These are phyloP conservation scores for Nemania serpens DNA, from an alignment of 2,329 filamentous ascomycete species.

Conservation along the genomic window DNA sequence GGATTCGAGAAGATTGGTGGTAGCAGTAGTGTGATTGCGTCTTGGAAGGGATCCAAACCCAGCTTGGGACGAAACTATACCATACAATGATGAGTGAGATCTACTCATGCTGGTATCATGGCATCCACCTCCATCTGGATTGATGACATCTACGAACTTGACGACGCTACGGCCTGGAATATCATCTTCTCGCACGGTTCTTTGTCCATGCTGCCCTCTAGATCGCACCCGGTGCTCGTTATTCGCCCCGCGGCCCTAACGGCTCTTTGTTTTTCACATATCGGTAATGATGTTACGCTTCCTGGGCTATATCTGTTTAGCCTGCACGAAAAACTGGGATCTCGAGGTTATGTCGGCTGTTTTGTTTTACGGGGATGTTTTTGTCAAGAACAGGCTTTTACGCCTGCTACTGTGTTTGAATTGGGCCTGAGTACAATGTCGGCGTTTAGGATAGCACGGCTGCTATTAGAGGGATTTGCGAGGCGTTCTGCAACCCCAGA, in stretches of 20 bases:
- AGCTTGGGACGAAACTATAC: conserved; percentile 45
- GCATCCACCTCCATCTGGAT: conserved; percentile 35
- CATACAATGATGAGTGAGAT: conserved; percentile 23
- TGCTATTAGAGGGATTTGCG: conserved; percentile 8
- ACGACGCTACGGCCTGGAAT: conserved; percentile 21
- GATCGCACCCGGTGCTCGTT: conserved; percentile 22
- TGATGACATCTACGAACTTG: conserved; percentile 27
- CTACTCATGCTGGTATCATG: conserved; percentile 1
- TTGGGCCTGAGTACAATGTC: conserved; percentile 14
- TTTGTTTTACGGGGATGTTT: conserved; percentile 13
- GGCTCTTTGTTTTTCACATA: conserved; percentile 36
- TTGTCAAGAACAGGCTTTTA: conserved; percentile 7
- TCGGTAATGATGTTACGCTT: conserved; percentile 26
- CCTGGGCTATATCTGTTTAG: conserved; percentile 25
- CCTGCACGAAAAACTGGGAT: conserved; percentile 31
- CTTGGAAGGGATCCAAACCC: conserved; percentile 42
- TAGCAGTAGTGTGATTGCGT: conserved; percentile 40
- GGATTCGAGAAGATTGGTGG: conserved; percentile 76
- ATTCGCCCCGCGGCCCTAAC: conserved; percentile 41
- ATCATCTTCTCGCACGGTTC: conserved; percentile 8
- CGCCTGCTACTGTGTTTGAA: conserved; percentile 3
- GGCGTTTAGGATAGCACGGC: conserved; percentile 24
- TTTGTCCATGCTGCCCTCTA: conserved; percentile 12
- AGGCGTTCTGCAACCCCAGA: conserved; percentile 20
- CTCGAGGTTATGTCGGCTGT: conserved; percentile 29